Evolutionary conservation across 257 asterid genomes (phyloP).

Genomic region (Jasminum sambac): DNA sequence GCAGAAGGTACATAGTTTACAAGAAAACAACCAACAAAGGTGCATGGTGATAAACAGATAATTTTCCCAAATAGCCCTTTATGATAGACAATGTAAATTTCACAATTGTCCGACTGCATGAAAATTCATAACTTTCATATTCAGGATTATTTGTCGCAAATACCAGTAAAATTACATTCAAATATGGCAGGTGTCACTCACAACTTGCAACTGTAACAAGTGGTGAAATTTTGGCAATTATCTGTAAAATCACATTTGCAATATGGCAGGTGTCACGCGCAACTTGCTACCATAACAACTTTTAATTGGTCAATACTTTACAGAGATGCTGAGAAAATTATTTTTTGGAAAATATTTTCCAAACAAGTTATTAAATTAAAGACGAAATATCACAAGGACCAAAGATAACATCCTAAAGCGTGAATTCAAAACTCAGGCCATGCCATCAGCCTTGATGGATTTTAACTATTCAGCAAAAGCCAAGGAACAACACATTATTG

Average conservation of each 20-base stretch:
- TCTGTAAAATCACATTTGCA: too few relatives aligned
- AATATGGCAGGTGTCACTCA: neutral
- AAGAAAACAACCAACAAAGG: conserved; percentile 10
- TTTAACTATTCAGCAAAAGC: neutral
- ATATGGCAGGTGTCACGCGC: too few relatives aligned
- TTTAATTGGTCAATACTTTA: too few relatives aligned
- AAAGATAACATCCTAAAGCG: neutral
- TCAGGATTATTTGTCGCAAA: neutral
- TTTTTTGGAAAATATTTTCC: too few relatives aligned
- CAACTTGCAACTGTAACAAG: neutral
- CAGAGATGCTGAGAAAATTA: too few relatives aligned
- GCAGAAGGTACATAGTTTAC: neutral
- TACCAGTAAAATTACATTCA: neutral
- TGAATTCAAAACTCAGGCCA: neutral
- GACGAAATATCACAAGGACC: neutral
- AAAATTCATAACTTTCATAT: neutral
- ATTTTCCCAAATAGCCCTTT: neutral
- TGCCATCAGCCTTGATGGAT: neutral
- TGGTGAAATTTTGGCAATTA: neutral
- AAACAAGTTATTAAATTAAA: neutral
- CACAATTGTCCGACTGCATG: neutral
- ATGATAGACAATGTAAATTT: neutral
- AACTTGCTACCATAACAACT: too few relatives aligned
- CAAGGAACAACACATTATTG: conserved; percentile 12
- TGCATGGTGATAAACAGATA: conserved; percentile 9